Percentiles rank a stretch among this genome's conserved stretches.
phyloP scores from a whole-genome alignment of 108 stramenopile species.

The Skeletonema menzelii region DNA sequence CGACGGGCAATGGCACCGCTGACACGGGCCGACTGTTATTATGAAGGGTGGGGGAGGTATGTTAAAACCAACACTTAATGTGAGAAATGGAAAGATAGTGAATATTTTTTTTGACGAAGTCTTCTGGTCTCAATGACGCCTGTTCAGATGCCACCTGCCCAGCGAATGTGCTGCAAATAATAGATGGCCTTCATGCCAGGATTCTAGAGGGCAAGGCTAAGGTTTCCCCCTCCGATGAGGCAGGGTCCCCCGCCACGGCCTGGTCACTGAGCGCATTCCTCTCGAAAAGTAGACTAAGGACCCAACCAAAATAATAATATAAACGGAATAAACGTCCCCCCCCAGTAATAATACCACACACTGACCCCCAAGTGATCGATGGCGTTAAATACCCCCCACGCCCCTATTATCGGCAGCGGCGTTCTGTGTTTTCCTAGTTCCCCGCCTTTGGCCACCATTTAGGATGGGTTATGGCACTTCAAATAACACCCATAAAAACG shows the following conservation, averaged over 20 bases:
- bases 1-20: slow-evolving; percentile 57
- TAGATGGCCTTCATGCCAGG: background rate
- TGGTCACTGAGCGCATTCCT: no score
- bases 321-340: no score
- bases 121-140: background rate
- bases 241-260: background rate
- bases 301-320: no score
- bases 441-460: background rate
- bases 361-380: background rate
- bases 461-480: background rate
- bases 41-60: background rate
- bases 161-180: background rate
- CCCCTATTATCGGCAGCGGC: background rate
- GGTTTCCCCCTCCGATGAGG: background rate
- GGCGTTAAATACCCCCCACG: no score
- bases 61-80: background rate
- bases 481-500: background rate
- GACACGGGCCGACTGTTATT: slow-evolving; percentile 63
- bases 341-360: background rate
- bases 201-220: background rate
- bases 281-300: no score
- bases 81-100: background rate
- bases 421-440: background rate
- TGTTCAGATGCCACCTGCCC: background rate
- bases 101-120: background rate